These are phyloP conservation scores for Neurospora discreta DNA, from an alignment of 495 filamentous ascomycete species.

Conservation along the genomic window DNA sequence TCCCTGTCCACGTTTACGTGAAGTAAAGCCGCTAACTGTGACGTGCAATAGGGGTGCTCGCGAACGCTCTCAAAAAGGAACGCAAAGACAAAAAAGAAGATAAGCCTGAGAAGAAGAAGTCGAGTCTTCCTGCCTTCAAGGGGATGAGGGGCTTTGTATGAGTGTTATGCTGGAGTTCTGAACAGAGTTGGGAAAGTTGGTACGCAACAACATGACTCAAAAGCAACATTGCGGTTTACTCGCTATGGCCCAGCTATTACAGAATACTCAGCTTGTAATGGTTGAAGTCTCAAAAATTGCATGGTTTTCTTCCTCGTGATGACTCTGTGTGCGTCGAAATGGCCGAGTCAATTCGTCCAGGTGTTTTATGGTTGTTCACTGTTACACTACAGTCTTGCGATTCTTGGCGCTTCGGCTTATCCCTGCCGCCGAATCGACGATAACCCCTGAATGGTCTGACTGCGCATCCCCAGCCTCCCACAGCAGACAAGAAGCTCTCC, in stretches of 20 bases:
- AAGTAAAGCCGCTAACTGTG: constrained; percentile 18
- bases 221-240: neutral
- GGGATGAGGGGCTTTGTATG: constrained; percentile 43
- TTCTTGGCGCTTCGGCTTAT: neutral
- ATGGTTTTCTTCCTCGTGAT: neutral
- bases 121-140: constrained; percentile 27
- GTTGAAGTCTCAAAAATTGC: neutral
- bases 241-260: neutral
- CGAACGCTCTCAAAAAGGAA: constrained; percentile 44
- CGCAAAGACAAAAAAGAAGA: constrained; percentile 41
- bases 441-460: neutral
- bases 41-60: constrained; percentile 35
- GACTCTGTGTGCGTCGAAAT: neutral
- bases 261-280: neutral
- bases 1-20: constrained; percentile 3
- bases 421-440: neutral
- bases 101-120: constrained; percentile 40
- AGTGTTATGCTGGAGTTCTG: neutral
- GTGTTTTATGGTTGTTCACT: neutral
- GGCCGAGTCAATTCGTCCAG: neutral
- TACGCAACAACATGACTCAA: neutral
- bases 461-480: neutral
- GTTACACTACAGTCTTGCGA: neutral
- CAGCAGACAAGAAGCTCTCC: neutral
- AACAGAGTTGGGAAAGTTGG: neutral